These are phyloP conservation scores for Diplodia sapinea DNA, from an alignment of 2,329 filamentous ascomycete species.

Conservation along the genomic window DNA sequence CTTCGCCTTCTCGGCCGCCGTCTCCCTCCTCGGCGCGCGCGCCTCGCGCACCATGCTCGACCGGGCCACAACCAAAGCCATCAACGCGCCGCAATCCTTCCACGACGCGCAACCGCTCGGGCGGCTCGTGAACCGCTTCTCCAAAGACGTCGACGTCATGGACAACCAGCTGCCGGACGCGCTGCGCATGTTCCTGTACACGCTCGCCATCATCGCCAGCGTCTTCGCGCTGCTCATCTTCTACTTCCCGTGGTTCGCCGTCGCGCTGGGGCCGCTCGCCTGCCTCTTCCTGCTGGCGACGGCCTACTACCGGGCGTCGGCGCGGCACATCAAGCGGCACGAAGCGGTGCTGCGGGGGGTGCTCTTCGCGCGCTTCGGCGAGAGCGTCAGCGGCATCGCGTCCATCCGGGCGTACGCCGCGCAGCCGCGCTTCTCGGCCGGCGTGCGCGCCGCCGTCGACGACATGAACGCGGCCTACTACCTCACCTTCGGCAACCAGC, in stretches of 20 bases:
- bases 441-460: conserved; percentile 75
- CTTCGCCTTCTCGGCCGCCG: conserved; percentile 78
- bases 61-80: conserved; percentile 76
- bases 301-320: conserved; percentile 87
- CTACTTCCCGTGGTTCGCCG: conserved; percentile 87
- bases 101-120: conserved; percentile 97
- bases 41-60: conserved; percentile 83
- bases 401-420: conserved; percentile 91
- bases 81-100: conserved; percentile 79
- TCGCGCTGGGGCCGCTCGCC: conserved; percentile 72
- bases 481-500: conserved; percentile 91
- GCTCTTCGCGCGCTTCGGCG: conserved; percentile 89
- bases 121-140: conserved; percentile 94
- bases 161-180: conserved; percentile 89
- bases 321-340: conserved; percentile 91
- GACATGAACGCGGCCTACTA: conserved; percentile 95
- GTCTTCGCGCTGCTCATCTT: conserved; percentile 90
- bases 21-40: conserved; percentile 80
- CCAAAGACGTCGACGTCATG: conserved; percentile 94
- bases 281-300: conserved; percentile 81
- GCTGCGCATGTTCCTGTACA: conserved; percentile 91
- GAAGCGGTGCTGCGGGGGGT: conserved; percentile 85
- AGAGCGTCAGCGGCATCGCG: conserved; percentile 82
- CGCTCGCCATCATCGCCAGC: conserved; percentile 77
- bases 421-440: conserved; percentile 74